Evolutionary conservation across 441 rosid genomes (phyloP), one percentile per base, ranked within the genome.

Genomic region (Populus hybrid): DNA sequence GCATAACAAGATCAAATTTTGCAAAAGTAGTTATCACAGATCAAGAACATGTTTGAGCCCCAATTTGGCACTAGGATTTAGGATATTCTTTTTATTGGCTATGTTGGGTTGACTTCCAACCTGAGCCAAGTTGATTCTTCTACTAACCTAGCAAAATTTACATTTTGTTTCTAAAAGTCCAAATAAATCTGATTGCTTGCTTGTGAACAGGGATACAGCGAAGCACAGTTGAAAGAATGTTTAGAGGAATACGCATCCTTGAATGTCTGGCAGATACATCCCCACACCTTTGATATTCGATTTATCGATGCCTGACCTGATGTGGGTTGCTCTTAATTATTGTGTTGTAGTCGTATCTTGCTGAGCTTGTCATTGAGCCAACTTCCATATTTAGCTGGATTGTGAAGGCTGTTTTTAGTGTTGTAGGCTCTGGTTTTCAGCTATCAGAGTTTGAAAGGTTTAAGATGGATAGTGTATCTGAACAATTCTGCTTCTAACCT

Each of bases 251-350:
- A 97, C 79, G 98, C 99, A 50, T 90, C 97, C 66, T 81, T 97
- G 73, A 97, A 97, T 46, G 99, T 97, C 75, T 97, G 99, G 99
- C 98, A 92, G 89, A 95, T 97, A 77, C 97, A 93, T 85, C 98
- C 97, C 65, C 83, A 87, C 86, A 89, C 98, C 79, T 97, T 97
- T 80, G 97, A 97, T 83, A 93, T 95, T 82, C 93, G 97, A 74
- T 95, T 97, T 72, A 93, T 93, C 74, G 92, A 93, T 81, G 86
- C 88, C 28, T 86, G 82, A 88, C 88, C 28, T 86, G 82, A 88
- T 23, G 28, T 68, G 36, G 32, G 28, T 30, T 4, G 40, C 63
- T 77, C 70, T 54, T 46, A 78, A 75, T 50, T 63, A 70, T 76
- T 36, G 32, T 12, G 70, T 18, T 34, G 71, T 7, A 7, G 5